Percentiles rank a stretch among this genome's conserved stretches.
Evolutionary conservation across 805 yeast genomes (phyloP).

Genomic region (Candida pseudofarinosa): DNA sequence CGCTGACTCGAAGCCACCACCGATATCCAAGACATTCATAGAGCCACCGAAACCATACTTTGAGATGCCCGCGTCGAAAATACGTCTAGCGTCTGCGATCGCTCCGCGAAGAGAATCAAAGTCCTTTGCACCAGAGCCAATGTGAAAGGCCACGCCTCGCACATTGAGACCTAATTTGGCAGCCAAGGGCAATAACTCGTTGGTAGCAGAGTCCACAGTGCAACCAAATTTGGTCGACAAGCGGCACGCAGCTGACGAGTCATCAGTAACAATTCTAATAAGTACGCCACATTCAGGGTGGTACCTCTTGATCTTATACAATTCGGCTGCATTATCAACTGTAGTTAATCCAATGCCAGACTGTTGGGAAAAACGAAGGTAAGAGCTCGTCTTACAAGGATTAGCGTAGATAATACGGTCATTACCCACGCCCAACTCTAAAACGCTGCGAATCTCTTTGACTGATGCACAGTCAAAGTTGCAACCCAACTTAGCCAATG

Average conservation of each 20-base stretch:
- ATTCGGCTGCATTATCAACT: constrained; percentile 84
- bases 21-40: constrained; percentile 70
- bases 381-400: constrained; percentile 88
- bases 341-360: constrained; percentile 68
- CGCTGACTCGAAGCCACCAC: constrained; percentile 83
- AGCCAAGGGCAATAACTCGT: constrained; percentile 57
- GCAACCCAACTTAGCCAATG: constrained; percentile 59
- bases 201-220: constrained; percentile 46
- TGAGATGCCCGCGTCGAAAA: constrained; percentile 57
- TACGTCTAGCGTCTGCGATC: constrained; percentile 59
- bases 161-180: constrained; percentile 57
- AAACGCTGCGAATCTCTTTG: constrained; percentile 68
- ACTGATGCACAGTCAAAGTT: constrained; percentile 94
- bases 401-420: constrained; percentile 81
- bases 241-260: constrained; percentile 79
- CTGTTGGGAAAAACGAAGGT: constrained; percentile 64
- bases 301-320: constrained; percentile 61
- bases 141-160: constrained; percentile 89
- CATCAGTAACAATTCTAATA: constrained; percentile 85
- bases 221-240: constrained; percentile 90
- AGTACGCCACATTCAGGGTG: constrained; percentile 71
- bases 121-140: constrained; percentile 90
- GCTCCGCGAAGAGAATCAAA: constrained; percentile 65
- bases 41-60: constrained; percentile 19
- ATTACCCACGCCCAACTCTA: constrained; percentile 60